Evolutionary conservation across 1,284 basidiomycete genomes (phyloP), one percentile per base, ranked within the genome.

Genomic region (Bondarzewia mesenterica): DNA sequence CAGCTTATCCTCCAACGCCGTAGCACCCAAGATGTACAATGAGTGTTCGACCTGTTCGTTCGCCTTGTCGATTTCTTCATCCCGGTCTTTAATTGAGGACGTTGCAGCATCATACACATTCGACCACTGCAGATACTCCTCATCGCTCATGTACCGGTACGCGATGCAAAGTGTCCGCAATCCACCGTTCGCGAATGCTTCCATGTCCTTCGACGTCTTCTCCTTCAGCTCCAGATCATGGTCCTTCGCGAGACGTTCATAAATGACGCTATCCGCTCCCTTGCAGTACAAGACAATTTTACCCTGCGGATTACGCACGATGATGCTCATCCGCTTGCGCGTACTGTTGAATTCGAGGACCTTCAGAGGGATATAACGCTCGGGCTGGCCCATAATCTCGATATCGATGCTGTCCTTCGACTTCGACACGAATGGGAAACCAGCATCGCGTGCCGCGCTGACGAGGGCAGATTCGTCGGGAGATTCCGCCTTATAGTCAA

Each of bases 391-490:
- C 72, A 94, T 79, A 10, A 96, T 89, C 67, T 95, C 90, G 57
- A 98, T 93, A 50, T 94, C 89, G 58, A 96, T 66, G 12, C 71
- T 68, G 42, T 87, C 82, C 63, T 86, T 88, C 44, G 78, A 75
- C 64, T 85, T 85, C 53, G 75, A 75, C 42, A 96, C 69, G 65
- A 97, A 98, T 0, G 91, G 90, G 62, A 96, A 97, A 0, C 94
- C 95, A 12, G 85, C 85, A 62, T 97, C 95, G 37, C 94, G 76
- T 7, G 95, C 93, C 8, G 89, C 93, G 35, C 79, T 84, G 3
- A 98, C 94, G 18, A 98, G 75, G 3, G 95, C 94, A 8, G 93
- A 90, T 64, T 98, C 95, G 62, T 98, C 94, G 0, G 93, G 92
- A 3, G 85, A 90, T 67, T 98, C 93, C 6, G 94, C 93, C 69